Evolutionary conservation across 352 stramenopile species (phyloP).

Genomic region (Globisporangium spinosum): DNA sequence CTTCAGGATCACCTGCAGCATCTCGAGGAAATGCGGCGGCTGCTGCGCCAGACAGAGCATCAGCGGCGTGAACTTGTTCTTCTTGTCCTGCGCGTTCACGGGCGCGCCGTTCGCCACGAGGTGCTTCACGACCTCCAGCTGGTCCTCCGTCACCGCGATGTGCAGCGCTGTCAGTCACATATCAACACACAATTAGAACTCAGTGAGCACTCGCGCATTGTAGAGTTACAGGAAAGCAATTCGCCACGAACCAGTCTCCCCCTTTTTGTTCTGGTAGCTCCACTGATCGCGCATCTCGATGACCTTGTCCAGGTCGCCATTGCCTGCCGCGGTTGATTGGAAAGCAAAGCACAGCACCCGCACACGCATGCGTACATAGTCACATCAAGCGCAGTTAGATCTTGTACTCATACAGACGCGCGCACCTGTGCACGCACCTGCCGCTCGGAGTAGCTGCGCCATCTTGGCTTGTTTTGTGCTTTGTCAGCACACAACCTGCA

Average conservation of each 20-base stretch:
- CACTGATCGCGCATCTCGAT: constrained; percentile 62
- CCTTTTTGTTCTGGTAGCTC: constrained; percentile 82
- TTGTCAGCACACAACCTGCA: not conserved
- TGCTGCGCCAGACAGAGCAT: constrained; percentile 77
- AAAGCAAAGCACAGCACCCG: not conserved
- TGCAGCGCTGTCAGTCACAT: constrained; percentile 46
- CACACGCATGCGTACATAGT: not conserved
- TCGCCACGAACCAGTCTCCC: constrained; percentile 50
- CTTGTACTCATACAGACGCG: not conserved
- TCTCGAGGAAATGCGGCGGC: constrained; percentile 58
- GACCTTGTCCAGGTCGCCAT: constrained; percentile 71
- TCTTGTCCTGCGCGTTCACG: constrained; percentile 75
- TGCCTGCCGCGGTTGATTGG: constrained; percentile 27
- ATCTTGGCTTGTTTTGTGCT: constrained; percentile 19
- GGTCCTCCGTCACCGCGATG: constrained; percentile 65
- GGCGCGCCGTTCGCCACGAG: constrained; percentile 62
- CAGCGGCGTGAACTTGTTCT: constrained; percentile 67
- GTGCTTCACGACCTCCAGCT: constrained; percentile 67
- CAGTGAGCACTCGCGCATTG: not conserved
- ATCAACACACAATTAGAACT: not conserved
- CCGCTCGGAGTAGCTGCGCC: constrained; percentile 45
- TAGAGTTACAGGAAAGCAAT: too few relatives aligned
- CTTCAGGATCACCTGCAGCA: constrained; percentile 63
- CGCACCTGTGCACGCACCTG: constrained; percentile 18
- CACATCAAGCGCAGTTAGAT: not conserved